Base-by-base conservation (phyloP, 176 grass and related monocot genomes). In the Tillandsia leiboldiana region DNA sequence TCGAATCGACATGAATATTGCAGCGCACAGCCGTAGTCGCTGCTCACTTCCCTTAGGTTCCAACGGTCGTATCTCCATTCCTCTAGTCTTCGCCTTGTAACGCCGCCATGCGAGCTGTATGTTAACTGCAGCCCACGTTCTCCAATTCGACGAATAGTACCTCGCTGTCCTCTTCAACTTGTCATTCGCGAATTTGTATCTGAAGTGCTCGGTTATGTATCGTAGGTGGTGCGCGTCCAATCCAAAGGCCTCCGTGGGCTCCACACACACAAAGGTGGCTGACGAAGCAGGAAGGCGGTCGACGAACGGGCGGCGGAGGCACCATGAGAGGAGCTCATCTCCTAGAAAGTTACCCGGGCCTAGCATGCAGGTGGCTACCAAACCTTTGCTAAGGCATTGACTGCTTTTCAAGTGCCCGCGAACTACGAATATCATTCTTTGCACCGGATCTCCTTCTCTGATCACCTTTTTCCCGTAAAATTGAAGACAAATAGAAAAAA, bases 281-380 rank as follows among this genome's bases (percentile, higher is more conserved):
- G 94, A 90, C 27, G 89, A 97, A 11, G 89, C 82, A 0, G 89
- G 94, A 0, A 88, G 84, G 18, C 94, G 83, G 64, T 92, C 94
- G 18, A 83, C 48, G 73, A 90, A 90, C 23, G 94, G 80, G 15
- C 89, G 77, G 11, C 94, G 94, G 49, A 92, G 82, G 73, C 89
- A 97, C 94, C 89, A 97, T 22, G 89, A 90, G 58, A 97, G 89
- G 48, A 97, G 94, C 76, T 97, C 94, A 74, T 97, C 94, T 58
- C 94, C 94, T 12, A 97, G 86, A 77, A 97, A 97, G 73, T 56
- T 97, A 8, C 94, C 94, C 0, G 77, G 81, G 2, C 79, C 80
- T 9, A 92, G 79, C 67, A 83, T 77, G 82, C 86, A 87, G 8
- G 87, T 90, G 3, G 94, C 89, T 62, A 97, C 82, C 66, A 81